Conservation (phyloP, 805 yeast species). For the Wickerhamomyces strasburgensis region DNA sequence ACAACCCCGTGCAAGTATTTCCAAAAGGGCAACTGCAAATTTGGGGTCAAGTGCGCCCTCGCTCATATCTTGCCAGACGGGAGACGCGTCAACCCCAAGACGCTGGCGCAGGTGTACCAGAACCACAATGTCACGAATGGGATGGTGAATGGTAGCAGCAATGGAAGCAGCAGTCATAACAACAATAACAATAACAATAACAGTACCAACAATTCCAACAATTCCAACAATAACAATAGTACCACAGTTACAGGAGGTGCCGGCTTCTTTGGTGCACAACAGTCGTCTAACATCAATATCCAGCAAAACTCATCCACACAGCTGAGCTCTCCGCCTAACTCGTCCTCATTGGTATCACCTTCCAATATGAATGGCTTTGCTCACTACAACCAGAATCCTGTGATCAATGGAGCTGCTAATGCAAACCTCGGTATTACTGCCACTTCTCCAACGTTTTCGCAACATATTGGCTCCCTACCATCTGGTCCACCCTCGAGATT, state of each 20-base stretch:
- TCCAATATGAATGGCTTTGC: not conserved
- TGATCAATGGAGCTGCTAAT: constrained; percentile 1
- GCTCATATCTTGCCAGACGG: constrained; percentile 91
- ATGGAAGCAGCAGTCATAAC: not conserved
- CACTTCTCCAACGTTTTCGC: constrained; percentile 3
- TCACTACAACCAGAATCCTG: not conserved
- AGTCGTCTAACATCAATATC: not conserved
- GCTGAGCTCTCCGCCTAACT: not conserved
- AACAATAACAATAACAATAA: not conserved
- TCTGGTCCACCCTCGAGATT: constrained; percentile 4
- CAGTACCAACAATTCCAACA: not conserved
- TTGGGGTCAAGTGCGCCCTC: constrained; percentile 90
- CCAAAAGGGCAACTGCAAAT: constrained; percentile 94
- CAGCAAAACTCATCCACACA: not conserved
- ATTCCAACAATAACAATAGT: not conserved
- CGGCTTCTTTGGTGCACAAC: constrained; percentile 6
- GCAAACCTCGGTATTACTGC: not conserved
- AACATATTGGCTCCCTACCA: constrained; percentile 10
- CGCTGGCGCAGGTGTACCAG: constrained; percentile 30
- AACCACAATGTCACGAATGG: constrained; percentile 14
- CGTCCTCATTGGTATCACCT: not conserved
- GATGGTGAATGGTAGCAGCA: constrained; percentile 2
- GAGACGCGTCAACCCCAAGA: constrained; percentile 59
- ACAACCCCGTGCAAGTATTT: constrained; percentile 82
- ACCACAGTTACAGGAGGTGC: not conserved